A percentile compares a stretch with the other conserved stretches of the same genome.
phyloP scores from a whole-genome alignment of 1,284 basidiomycete species.

The Moesziomyces sp. region DNA sequence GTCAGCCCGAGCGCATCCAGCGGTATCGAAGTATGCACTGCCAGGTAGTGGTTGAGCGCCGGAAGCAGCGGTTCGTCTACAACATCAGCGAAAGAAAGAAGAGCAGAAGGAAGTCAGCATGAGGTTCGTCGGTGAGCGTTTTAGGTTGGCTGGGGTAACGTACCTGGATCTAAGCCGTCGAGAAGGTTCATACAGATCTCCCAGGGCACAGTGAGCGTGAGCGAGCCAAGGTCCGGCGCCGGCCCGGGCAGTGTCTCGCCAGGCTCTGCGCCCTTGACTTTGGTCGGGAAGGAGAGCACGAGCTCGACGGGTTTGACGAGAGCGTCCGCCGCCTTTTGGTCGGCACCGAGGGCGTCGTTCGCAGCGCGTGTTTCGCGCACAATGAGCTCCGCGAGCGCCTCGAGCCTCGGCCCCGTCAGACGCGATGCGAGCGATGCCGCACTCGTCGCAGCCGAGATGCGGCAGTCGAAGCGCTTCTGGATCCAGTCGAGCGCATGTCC shows the following conservation, averaged over 20 bases:
- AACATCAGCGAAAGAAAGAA: not conserved
- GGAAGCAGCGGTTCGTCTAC: constrained; percentile 36
- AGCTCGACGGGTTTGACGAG: constrained; percentile 42
- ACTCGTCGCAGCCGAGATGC: constrained; percentile 32
- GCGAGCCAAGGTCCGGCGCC: constrained; percentile 32
- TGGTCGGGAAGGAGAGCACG: constrained; percentile 30
- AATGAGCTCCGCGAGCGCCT: constrained; percentile 38
- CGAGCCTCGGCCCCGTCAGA: constrained; percentile 22
- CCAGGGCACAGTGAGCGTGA: constrained; percentile 50
- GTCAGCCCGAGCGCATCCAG: constrained; percentile 36
- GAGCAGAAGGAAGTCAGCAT: too few species aligned
- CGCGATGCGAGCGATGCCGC: constrained; percentile 26
- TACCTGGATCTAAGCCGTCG: constrained; percentile 18
- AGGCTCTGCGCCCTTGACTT: constrained; percentile 1
- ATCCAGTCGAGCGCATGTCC: constrained; percentile 48
- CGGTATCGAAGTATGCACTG: constrained; percentile 46
- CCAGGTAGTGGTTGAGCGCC: constrained; percentile 44
- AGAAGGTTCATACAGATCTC: constrained; percentile 44
- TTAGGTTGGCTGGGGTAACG: not conserved
- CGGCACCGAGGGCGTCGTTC: constrained; percentile 9
- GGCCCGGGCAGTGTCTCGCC: constrained; percentile 12
- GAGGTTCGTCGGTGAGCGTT: not conserved
- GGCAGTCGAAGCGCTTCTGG: constrained; percentile 49
- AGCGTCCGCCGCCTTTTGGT: constrained; percentile 17
- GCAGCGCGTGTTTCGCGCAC: constrained; percentile 33